Conservation (phyloP, 306 rosid genomes). For the Ormosia semicastrata region DNA sequence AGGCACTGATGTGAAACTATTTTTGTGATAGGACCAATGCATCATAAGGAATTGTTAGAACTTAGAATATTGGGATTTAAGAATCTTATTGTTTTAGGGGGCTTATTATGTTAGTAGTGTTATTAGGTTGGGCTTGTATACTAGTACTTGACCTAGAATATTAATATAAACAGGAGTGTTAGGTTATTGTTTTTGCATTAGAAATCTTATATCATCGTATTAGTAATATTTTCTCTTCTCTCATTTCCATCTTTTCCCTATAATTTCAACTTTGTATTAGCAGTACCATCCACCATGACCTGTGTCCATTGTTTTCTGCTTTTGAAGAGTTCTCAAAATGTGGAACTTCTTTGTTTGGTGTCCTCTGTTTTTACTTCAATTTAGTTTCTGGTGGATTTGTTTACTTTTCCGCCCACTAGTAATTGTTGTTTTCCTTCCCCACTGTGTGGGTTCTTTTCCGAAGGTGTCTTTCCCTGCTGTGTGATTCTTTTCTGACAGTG, state of each 20-base stretch:
- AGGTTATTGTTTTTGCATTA: not conserved
- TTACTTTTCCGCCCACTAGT: not conserved
- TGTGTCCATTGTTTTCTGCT: not conserved
- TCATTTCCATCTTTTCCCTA: not conserved
- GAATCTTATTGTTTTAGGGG: not conserved
- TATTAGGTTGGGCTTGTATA: not conserved
- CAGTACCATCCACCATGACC: not conserved
- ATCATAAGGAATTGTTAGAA: not conserved
- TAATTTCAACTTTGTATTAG: not conserved
- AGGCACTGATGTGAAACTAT: not conserved
- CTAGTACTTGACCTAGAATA: not conserved
- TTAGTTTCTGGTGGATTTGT: not conserved
- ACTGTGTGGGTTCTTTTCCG: not conserved
- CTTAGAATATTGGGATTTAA: not conserved
- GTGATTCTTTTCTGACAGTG: too few relatives aligned
- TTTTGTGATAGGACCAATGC: not conserved
- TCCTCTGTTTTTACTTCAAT: not conserved
- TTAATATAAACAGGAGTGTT: not conserved
- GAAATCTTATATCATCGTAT: not conserved
- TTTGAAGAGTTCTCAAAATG: not conserved
- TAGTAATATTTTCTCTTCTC: not conserved
- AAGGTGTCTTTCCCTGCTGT: not conserved
- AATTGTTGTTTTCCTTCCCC: not conserved
- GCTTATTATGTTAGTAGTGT: not conserved
- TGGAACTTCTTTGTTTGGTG: not conserved